Evolutionary conservation across 2,329 filamentous ascomycete species (phyloP), one percentile per base, ranked within the genome.

Genomic region (Penicillium crustosum): DNA sequence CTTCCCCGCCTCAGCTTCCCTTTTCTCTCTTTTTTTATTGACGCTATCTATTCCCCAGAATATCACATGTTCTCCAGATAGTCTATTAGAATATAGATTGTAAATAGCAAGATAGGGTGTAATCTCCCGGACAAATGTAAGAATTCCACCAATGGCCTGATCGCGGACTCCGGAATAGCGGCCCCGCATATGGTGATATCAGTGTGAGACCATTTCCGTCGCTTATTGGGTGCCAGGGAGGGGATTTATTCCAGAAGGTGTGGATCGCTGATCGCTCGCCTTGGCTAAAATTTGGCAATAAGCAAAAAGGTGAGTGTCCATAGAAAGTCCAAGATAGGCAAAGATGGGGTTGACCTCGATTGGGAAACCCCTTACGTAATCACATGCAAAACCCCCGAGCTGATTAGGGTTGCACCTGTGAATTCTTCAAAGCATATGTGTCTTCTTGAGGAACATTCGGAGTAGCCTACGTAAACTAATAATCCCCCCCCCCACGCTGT

Each of bases 131-230:
- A 33, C 31, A 56, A 39, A 45, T 15, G 1, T 15, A 8, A 19
- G 7, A 43, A 49, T 56, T 51, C 54, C 41, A 57, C 55, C 55
- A 57, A 57, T 57, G 43, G 49, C 27, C 35, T 44, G 38, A 55
- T 43, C 38, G 21, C 54, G 36, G 47, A 48, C 48, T 56, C 47
- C 44, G 49, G 60, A 36, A 61, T 50, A 47, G 35, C 60, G 51
- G 63, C 63, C 64, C 64, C 64, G 64, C 64, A 65, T 49, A 41
- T 41, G 53, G 56, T 67, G 65, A 67, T 63, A 64, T 67, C 65
- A 65, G 52, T 53, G 55, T 63, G 58, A 63, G 56, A 43, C 27
- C 45, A 49, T 41, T 52, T 17, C n/a, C 15, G 17, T 21, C 19
- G 36, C 3, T 55, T 19, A 66, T 66, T 66, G 65, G 62, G 29